These are phyloP conservation scores for Amaranthus palmeri DNA, from an alignment of 148 eudicot species.

Conservation along the genomic window DNA sequence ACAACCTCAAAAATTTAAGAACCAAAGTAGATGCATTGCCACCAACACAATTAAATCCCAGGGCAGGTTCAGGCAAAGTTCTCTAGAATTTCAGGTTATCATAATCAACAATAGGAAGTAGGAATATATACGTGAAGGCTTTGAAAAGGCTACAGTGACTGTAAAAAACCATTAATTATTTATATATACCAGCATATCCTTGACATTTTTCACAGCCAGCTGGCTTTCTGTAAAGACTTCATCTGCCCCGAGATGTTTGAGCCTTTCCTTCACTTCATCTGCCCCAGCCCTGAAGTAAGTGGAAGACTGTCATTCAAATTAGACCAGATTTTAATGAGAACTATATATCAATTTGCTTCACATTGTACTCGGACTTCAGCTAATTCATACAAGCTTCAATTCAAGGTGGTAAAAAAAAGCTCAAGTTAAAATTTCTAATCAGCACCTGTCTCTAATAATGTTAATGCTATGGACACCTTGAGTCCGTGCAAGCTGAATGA, in stretches of 20 bases:
- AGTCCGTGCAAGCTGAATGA: conserved; percentile 78
- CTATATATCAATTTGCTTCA: background rate
- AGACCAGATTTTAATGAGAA: conserved; percentile 11
- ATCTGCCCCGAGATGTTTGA: conserved; percentile 83
- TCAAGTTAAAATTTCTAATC: background rate
- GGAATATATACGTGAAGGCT: background rate
- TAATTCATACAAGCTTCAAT: background rate
- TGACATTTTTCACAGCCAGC: conserved; percentile 71
- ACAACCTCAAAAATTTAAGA: conserved; percentile 72
- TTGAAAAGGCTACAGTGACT: background rate
- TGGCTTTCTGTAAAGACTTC: conserved; percentile 77
- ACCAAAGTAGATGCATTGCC: conserved; percentile 89
- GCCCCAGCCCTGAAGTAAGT: conserved; percentile 58
- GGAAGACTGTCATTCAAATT: conserved; percentile 5
- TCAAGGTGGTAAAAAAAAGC: background rate
- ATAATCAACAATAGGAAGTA: background rate
- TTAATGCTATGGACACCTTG: conserved; percentile 75
- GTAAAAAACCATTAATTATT: background rate
- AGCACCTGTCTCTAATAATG: conserved; percentile 85
- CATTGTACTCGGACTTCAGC: background rate
- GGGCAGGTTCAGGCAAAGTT: conserved; percentile 65
- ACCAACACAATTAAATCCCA: conserved; percentile 94
- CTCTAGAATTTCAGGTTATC: conserved; percentile 27
- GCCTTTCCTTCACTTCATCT: conserved; percentile 75
- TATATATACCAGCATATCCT: conserved; percentile 57